Conservation (phyloP, 345 rosid genomes). For the Dovyalis caffra region DNA sequence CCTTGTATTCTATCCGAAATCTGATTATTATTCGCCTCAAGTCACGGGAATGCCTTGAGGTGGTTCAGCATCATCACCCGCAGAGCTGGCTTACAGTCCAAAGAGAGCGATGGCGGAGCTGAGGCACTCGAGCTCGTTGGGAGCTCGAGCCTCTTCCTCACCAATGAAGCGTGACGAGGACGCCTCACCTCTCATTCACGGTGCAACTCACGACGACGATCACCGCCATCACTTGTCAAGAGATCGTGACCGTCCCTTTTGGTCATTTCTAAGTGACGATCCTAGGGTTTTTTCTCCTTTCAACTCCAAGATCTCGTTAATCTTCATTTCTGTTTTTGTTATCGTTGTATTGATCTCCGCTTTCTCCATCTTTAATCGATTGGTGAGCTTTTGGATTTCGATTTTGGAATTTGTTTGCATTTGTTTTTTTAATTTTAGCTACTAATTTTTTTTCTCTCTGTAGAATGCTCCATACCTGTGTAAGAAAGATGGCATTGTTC, state of each 20-base stretch:
- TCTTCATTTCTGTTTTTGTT: conserved; percentile 45
- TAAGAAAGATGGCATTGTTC: conserved; percentile 92
- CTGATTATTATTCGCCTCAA: no score
- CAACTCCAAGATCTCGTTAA: conserved; percentile 52
- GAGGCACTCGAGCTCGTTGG: conserved; percentile 86
- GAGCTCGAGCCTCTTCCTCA: conserved; percentile 78
- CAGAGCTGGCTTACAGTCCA: conserved; percentile 33
- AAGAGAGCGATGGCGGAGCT: conserved; percentile 92
- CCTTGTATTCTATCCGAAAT: no score
- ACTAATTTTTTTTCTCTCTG: conserved; percentile 10
- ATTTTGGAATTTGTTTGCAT: not conserved
- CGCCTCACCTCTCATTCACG: conserved; percentile 72
- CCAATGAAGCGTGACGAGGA: conserved; percentile 89
- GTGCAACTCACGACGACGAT: conserved; percentile 41
- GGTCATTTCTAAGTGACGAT: conserved; percentile 73
- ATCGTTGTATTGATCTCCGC: conserved; percentile 68
- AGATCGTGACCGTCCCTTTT: conserved; percentile 85
- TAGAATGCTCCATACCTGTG: conserved; percentile 92
- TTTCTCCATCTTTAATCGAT: conserved; percentile 57
- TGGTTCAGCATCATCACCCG: not conserved
- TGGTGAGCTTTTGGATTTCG: conserved; percentile 46
- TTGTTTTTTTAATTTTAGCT: conserved; percentile 2
- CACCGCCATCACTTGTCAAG: conserved; percentile 40
- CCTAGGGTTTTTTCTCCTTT: conserved; percentile 60
- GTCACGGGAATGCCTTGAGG: not conserved